These are phyloP conservation scores for Herpetomonas tarakana DNA, from an alignment of 208 protist species.

Conservation along the genomic window DNA sequence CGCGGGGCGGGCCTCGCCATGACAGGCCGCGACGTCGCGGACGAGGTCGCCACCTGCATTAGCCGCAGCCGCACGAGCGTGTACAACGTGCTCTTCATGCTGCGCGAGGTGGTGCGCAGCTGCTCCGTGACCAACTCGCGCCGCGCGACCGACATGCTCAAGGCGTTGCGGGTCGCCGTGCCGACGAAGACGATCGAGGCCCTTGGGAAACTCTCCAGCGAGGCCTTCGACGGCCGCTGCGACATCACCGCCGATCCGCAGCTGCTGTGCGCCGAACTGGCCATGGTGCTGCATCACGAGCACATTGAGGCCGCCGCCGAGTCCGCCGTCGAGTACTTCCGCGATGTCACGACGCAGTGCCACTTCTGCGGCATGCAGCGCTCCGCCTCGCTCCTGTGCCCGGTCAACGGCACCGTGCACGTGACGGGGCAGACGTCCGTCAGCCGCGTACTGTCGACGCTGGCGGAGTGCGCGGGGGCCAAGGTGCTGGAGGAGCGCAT, in stretches of 20 bases:
- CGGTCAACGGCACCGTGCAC: constrained; percentile 78
- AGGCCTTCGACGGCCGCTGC: constrained; percentile 70
- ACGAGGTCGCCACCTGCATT: constrained; percentile 76
- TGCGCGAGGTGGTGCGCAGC: constrained; percentile 84
- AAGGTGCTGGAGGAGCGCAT: constrained; percentile 68
- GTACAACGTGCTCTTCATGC: constrained; percentile 87
- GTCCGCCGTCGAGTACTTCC: constrained; percentile 73
- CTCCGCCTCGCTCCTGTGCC: constrained; percentile 62
- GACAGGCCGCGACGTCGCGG: constrained; percentile 59
- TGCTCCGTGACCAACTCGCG: constrained; percentile 77
- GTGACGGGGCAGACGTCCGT: constrained; percentile 65
- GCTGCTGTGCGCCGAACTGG: constrained; percentile 86
- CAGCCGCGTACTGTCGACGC: constrained; percentile 69
- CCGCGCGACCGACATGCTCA: constrained; percentile 78
- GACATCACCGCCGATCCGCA: constrained; percentile 73
- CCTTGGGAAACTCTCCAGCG: constrained; percentile 73
- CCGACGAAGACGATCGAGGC: constrained; percentile 77
- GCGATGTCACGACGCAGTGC: constrained; percentile 70
- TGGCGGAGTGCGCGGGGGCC: constrained; percentile 81
- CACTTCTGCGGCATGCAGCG: constrained; percentile 65
- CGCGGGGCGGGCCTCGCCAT: constrained; percentile 85
- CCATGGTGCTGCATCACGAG: constrained; percentile 88
- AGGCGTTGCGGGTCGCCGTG: constrained; percentile 76
- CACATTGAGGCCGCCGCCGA: constrained; percentile 83
- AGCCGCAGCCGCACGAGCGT: constrained; percentile 63